Conservation (phyloP, 108 stramenopile genomes). For the Skeletonema potamos region DNA sequence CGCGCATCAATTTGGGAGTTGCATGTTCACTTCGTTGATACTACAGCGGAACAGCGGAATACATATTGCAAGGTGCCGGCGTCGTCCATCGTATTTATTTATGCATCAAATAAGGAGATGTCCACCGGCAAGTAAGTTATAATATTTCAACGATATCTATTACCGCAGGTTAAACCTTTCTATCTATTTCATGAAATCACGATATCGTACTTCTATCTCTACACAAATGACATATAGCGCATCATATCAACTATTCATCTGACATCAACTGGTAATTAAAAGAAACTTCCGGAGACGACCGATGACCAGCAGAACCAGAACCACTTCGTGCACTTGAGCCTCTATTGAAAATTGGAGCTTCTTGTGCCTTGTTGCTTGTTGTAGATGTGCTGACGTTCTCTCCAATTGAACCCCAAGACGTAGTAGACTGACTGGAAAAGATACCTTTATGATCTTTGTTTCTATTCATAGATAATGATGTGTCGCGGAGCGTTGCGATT, state of each 20-base stretch:
- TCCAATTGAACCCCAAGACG: background rate
- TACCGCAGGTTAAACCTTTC: background rate
- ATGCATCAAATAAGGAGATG: no score
- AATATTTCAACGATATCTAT: background rate
- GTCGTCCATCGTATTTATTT: no score
- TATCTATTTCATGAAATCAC: background rate
- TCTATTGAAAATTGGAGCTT: no score
- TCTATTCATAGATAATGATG: background rate
- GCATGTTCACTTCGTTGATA: slow-evolving; percentile 14
- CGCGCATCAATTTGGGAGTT: slow-evolving; percentile 4
- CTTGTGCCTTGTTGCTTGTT: background rate
- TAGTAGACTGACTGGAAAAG: background rate
- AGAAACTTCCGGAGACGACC: background rate
- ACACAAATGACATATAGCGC: background rate
- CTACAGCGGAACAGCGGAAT: no score
- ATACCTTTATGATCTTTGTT: background rate
- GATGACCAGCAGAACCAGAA: background rate
- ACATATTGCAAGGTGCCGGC: no score
- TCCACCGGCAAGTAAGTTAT: background rate
- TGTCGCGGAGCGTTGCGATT: background rate
- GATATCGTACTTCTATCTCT: background rate
- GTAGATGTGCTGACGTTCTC: background rate
- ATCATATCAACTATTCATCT: background rate
- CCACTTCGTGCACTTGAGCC: background rate
- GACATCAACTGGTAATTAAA: slow-evolving; percentile 4